A percentile compares a stretch with the other conserved stretches of the same genome.
Evolutionary conservation across 139 green algal genomes (phyloP).

Genomic region (Ostreobium quekettii): DNA sequence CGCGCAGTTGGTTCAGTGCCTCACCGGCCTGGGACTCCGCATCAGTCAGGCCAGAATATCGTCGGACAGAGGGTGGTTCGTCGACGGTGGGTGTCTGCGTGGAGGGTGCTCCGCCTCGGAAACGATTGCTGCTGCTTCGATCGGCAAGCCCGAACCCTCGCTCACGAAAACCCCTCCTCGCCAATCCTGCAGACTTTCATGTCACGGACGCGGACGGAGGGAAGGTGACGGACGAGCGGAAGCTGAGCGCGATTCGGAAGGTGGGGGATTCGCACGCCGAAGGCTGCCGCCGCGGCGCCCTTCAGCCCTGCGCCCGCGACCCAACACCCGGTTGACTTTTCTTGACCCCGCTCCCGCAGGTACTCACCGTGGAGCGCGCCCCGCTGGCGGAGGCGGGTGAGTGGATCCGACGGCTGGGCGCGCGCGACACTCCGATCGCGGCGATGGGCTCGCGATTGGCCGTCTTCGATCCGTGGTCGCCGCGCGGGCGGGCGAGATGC

Average conservation of each 20-base stretch:
- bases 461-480: no score
- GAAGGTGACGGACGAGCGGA: constrained; percentile 65
- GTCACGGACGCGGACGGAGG: constrained; percentile 63
- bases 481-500: no score
- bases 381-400: no score
- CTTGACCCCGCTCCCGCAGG: constrained; percentile 25
- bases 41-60: constrained; percentile 76
- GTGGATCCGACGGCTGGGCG: no score
- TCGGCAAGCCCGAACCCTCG: not conserved
- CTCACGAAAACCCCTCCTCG: not conserved
- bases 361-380: constrained; percentile 48
- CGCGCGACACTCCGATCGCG: no score
- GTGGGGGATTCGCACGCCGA: constrained; percentile 17
- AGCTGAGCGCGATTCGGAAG: constrained; percentile 67
- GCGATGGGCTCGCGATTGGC: no score
- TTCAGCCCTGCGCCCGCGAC: no score
- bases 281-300: no score
- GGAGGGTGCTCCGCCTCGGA: not conserved
- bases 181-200: constrained; percentile 66
- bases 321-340: no score
- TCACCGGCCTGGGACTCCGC: constrained; percentile 84
- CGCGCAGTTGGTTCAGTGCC: constrained; percentile 93
- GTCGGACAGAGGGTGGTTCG: constrained; percentile 92
- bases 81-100: constrained; percentile 63
- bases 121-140: not conserved